Evolutionary conservation across 345 rosid species (phyloP).

Genomic region (Eucalyptus curtisii): DNA sequence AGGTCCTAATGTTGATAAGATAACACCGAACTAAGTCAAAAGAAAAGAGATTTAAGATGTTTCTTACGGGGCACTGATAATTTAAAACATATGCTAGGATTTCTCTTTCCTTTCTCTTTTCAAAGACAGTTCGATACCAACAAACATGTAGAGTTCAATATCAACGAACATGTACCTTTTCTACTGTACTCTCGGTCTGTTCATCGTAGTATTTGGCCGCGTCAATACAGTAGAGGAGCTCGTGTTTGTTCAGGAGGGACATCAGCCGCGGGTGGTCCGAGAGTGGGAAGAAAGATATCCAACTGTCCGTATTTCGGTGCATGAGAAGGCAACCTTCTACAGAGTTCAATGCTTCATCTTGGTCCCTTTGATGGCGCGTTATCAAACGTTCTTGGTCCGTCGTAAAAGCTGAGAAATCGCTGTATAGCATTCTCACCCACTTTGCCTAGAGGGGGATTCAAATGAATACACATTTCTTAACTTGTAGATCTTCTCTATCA

Average conservation of each 20-base stretch:
- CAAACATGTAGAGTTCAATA: neutral
- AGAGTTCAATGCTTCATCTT: neutral
- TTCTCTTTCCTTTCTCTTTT: neutral
- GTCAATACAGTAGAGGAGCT: neutral
- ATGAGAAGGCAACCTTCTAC: neutral
- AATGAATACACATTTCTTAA: neutral
- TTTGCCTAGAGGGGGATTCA: neutral
- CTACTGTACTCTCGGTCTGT: neutral
- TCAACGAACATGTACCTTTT: neutral
- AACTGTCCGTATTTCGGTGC: neutral
- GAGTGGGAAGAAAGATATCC: neutral
- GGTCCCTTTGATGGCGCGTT: neutral
- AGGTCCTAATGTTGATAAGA: neutral
- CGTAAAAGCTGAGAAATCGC: neutral
- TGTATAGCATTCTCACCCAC: conserved; percentile 1
- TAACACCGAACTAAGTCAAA: neutral
- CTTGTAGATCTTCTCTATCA: neutral
- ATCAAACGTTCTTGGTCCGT: conserved; percentile 4
- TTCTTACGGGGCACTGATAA: neutral
- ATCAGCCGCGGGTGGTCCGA: neutral
- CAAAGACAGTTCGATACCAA: neutral
- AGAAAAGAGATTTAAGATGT: neutral
- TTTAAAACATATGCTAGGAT: neutral
- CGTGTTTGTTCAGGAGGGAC: neutral
- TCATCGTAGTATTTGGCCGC: neutral